Evolutionary conservation across 495 filamentous ascomycete genomes (phyloP), one percentile per base, ranked within the genome.

Genomic region (Jackrogersella multiformis): DNA sequence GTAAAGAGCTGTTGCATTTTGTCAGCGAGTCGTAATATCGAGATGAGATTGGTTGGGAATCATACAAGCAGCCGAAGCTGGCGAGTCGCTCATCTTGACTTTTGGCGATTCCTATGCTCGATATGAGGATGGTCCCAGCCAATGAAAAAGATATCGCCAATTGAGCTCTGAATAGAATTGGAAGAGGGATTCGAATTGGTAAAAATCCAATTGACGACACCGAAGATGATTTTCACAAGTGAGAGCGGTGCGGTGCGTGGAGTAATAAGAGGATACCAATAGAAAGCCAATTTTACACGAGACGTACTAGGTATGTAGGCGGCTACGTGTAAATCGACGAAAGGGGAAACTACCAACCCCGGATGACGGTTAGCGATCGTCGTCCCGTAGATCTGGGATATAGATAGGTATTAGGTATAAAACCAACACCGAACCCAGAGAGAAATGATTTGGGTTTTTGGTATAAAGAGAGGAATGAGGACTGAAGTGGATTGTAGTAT

Each of bases 81-180:
- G 21, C 16, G 64, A 46, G 1, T 67, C 36, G 55, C 73, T 75
- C 73, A 75, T 75, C 49, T 56, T 73, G 46, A 30, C 38, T 66
- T n/a, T 54, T 32, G 30, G 16, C 26, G 4, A 13, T 21, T 21
- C 16, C 58, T 54, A 42, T 52, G 16, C 28, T 58, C 23, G 15
- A 28, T 16, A 15, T 21, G 13, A 56, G 20, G 23, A 61, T 45
- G 30, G 34, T 16, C 26, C 26, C 7, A 20, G 15, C 1, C 16
- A 35, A 21, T n/a, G n/a, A n/a, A 24, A 12, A 52, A 2, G 13
- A 16, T 30, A 36, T 28, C 24, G 38, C 53, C 52, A 32, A 46
- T 15, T 34, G 32, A 53, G 45, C 53, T 46, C 26, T 21, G 32
- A 18, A 15, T 0, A 28, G 32, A 41, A 32, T 18, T 45, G 23